A percentile compares a stretch with the other conserved stretches of the same genome.
These are phyloP conservation scores for Penicillium mononematosum DNA, from an alignment of 495 filamentous ascomycete species.

Conservation along the genomic window DNA sequence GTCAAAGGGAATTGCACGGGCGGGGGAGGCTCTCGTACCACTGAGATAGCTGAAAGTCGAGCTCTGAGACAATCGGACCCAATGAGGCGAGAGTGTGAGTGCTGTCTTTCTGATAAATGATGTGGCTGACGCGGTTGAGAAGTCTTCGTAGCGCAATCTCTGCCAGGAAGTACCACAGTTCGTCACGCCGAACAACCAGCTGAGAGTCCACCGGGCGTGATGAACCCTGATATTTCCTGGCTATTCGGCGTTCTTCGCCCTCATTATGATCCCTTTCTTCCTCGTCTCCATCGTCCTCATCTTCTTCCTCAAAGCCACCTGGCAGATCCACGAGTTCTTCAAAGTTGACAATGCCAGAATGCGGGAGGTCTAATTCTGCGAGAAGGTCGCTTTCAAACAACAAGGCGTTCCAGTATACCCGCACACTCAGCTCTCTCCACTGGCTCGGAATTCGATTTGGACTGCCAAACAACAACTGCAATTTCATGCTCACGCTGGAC, in stretches of 20 bases:
- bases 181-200: conserved; percentile 59
- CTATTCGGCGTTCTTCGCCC: conserved; percentile 13
- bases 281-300: conserved; percentile 47
- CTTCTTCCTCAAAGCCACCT: conserved; percentile 66
- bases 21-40: conserved; percentile 76
- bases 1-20: conserved; percentile 74
- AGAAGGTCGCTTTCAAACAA: conserved; percentile 80
- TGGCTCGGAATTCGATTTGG: conserved; percentile 65
- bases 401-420: conserved; percentile 81
- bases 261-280: conserved; percentile 41
- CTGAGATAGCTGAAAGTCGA: conserved; percentile 78
- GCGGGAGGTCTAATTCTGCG: conserved; percentile 76
- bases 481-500: conserved; percentile 74
- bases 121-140: conserved; percentile 74
- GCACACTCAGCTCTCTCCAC: conserved; percentile 67
- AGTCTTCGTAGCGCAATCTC: conserved; percentile 76
- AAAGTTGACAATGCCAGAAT: conserved; percentile 76
- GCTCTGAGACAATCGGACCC: conserved; percentile 72
- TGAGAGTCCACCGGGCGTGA: conserved; percentile 2
- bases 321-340: conserved; percentile 79
- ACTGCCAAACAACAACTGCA: conserved; percentile 72
- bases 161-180: conserved; percentile 81
- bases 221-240: conserved; percentile 8
- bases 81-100: conserved; percentile 66
- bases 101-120: conserved; percentile 75